Percentiles rank a stretch among this genome's conserved stretches.
Evolutionary conservation across 2,329 filamentous ascomycete genomes (phyloP).

Genomic region (Aspergillus sp.): DNA sequence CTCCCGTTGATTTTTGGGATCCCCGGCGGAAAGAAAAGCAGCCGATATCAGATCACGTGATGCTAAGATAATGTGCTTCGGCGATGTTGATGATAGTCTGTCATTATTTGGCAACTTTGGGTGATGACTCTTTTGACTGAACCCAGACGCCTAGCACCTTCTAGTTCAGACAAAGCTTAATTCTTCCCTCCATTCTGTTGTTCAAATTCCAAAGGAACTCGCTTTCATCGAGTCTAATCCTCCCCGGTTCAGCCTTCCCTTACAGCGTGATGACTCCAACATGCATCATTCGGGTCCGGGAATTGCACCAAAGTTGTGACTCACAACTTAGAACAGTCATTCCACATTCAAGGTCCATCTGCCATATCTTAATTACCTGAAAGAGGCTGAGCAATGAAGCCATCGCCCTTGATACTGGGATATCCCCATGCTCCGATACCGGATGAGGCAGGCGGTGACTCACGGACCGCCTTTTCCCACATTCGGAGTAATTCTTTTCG

Average conservation of each 20-base stretch:
- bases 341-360: background rate
- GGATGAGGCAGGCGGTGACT: conserved; percentile 21
- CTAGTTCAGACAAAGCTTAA: too few relatives aligned
- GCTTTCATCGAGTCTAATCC: background rate
- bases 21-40: conserved; percentile 25
- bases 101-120: background rate
- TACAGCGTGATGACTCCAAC: background rate
- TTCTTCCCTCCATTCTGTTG: background rate
- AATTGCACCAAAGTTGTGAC: background rate
- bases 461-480: conserved; percentile 19
- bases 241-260: background rate
- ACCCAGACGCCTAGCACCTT: too few relatives aligned
- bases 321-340: background rate
- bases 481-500: conserved; percentile 21
- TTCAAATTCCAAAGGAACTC: background rate
- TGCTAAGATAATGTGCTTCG: background rate
- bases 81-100: background rate
- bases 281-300: background rate
- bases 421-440: background rate
- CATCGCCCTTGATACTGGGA: background rate
- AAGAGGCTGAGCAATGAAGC: background rate
- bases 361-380: background rate
- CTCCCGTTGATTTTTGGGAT: conserved; percentile 21
- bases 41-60: conserved; percentile 24
- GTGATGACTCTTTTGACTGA: background rate